These are phyloP conservation scores for Sungouiozyma ichnusensis DNA, from an alignment of 805 yeast genomes.

Conservation along the genomic window DNA sequence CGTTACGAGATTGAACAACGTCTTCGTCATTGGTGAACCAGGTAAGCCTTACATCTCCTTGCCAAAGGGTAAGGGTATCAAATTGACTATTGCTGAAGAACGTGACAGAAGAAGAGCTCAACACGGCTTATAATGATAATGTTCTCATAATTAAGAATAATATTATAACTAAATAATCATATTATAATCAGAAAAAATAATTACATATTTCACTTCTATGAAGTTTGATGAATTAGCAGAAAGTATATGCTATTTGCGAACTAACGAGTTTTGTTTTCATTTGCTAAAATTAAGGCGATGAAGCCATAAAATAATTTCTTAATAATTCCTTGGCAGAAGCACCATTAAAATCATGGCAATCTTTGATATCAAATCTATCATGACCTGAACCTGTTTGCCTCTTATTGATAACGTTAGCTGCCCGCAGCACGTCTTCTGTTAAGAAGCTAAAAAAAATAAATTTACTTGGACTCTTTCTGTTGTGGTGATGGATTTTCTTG, in stretches of 20 bases:
- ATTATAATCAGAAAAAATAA: conserved; percentile 1
- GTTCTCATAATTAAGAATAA: background rate
- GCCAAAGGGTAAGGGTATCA: conserved; percentile 99
- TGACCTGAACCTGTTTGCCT: conserved; percentile 1
- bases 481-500: conserved; percentile 9
- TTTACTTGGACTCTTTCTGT: background rate
- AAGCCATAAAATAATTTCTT: conserved; percentile 25
- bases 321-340: conserved; percentile 36
- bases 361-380: conserved; percentile 24
- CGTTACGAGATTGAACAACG: conserved; percentile 90
- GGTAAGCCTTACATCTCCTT: conserved; percentile 88
- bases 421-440: conserved; percentile 35
- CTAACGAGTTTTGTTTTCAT: no score
- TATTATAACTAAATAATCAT: background rate
- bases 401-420: conserved; percentile 26
- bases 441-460: conserved; percentile 67
- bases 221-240: no score
- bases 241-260: no score
- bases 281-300: background rate
- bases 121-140: conserved; percentile 38
- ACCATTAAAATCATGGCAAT: conserved; percentile 33
- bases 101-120: conserved; percentile 96
- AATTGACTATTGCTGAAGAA: conserved; percentile 91
- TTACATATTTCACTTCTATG: background rate
- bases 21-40: conserved; percentile 91